These are phyloP conservation scores for Brassica incana DNA, from an alignment of 345 rosid genomes.

Conservation along the genomic window DNA sequence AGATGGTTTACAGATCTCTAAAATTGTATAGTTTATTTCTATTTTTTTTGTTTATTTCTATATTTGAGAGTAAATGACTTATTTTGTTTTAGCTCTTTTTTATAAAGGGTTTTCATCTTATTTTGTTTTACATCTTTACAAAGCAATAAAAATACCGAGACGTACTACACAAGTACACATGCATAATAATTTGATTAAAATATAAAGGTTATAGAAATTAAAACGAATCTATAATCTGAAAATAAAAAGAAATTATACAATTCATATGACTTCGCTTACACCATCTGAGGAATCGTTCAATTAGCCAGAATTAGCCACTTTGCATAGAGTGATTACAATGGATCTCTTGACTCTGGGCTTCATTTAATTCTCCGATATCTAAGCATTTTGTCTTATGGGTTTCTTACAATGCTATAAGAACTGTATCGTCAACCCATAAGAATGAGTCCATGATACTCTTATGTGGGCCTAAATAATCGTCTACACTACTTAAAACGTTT, in stretches of 20 bases:
- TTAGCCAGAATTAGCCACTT: background rate
- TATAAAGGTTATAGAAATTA: background rate
- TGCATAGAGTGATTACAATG: background rate
- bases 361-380: background rate
- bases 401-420: background rate
- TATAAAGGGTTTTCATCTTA: background rate
- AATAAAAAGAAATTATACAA: background rate
- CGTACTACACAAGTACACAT: background rate
- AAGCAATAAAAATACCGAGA: background rate
- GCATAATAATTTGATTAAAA: background rate
- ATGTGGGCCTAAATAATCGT: background rate
- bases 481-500: background rate
- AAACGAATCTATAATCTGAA: background rate
- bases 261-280: background rate
- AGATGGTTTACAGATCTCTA: background rate
- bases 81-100: background rate
- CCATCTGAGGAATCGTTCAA: background rate
- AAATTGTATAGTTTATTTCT: background rate
- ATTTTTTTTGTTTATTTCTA: background rate
- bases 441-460: conserved; percentile 7
- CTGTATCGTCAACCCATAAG: background rate
- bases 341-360: background rate
- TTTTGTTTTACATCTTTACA: background rate
- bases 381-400: background rate
- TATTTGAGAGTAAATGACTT: background rate